Conservation (phyloP, 1,284 basidiomycete species). For the Trichosporon ovoides region DNA sequence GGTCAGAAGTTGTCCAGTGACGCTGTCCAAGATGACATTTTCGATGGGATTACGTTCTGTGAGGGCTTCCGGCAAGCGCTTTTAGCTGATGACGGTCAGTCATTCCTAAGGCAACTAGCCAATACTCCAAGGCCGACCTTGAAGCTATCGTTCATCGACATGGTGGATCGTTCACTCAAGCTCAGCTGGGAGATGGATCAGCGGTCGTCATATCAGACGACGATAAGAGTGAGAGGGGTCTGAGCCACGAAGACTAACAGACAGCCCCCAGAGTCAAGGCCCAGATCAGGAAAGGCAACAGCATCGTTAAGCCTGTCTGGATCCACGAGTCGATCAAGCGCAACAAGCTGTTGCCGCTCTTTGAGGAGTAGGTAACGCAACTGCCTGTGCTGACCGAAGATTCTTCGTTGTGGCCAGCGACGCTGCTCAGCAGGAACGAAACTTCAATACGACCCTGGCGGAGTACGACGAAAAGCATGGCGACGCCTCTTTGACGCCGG, state of each 20-base stretch:
- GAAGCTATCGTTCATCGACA: constrained; percentile 59
- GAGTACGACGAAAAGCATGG: constrained; percentile 27
- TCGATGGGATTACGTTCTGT: constrained; percentile 74
- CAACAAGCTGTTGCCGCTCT: constrained; percentile 57
- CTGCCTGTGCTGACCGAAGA: constrained; percentile 20
- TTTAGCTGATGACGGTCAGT: constrained; percentile 39
- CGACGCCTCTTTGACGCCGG: constrained; percentile 8
- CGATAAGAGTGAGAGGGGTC: constrained; percentile 34
- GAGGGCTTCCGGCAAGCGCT: constrained; percentile 31
- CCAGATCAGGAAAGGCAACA: constrained; percentile 54
- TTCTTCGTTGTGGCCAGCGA: constrained; percentile 44
- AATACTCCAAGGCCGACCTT: constrained; percentile 36
- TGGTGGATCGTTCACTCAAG: constrained; percentile 68
- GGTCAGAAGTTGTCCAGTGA: constrained; percentile 61
- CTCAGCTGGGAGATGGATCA: constrained; percentile 37
- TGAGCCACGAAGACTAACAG: background rate
- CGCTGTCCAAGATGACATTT: constrained; percentile 59
- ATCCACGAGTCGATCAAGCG: constrained; percentile 66
- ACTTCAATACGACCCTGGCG: constrained; percentile 34
- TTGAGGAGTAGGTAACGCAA: constrained; percentile 57
- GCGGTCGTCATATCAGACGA: constrained; percentile 54
- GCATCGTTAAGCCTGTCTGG: constrained; percentile 75
- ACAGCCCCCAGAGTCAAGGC: constrained; percentile 47
- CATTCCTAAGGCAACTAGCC: constrained; percentile 60
- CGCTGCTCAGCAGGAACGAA: constrained; percentile 30